Base-by-base conservation (phyloP, 2,329 filamentous ascomycete species). In the Dactylonectria estremocensis region DNA sequence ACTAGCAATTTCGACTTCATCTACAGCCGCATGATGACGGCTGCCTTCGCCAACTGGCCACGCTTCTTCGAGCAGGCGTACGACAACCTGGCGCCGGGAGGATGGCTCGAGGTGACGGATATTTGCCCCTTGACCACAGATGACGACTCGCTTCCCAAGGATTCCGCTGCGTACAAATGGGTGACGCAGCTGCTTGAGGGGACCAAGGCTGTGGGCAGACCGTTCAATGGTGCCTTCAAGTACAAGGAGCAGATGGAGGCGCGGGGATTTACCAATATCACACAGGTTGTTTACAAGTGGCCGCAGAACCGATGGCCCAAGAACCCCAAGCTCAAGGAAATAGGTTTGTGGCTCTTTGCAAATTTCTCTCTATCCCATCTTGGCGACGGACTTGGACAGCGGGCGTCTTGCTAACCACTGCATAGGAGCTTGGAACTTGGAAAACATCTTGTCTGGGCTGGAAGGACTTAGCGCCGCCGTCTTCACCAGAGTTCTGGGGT, bases 231-330 rank as follows among this genome's bases (percentile, higher is more conserved):
- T 3, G 76, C 75, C 0, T 54, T 65, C 33, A 61, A 72, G n/a
- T 69, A 70, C n/a, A 75, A 72, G 37, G 46, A 72, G 24, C 80
- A 81, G 62, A 78, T 89, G 53, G 75, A 78, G 14, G 82, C 84
- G 5, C 85, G 84, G 0, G 88, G 88, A 1, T 89, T 89, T 69
- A 76, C 79, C 48, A 81, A 88, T 64, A 82, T 90, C 0, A 74
- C 76, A 0, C 83, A 87, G 68, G 76, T 80, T 3, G 70, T 83
- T 5, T 84, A 80, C 72, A 85, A 83, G 74, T 83, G 86, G 76
- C 86, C 86, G 0, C 79, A 81, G 57, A 85, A 84, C 68, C 76
- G 80, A 3, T 88, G 87, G 86, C 83, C 85, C 0, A 85, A 82
- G 55, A 82, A 86, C 33, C 78, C 78, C 16, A 83, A 82, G 28